These are phyloP conservation scores for Kwoniella pini DNA, from an alignment of 768 basidiomycete species.

Conservation along the genomic window DNA sequence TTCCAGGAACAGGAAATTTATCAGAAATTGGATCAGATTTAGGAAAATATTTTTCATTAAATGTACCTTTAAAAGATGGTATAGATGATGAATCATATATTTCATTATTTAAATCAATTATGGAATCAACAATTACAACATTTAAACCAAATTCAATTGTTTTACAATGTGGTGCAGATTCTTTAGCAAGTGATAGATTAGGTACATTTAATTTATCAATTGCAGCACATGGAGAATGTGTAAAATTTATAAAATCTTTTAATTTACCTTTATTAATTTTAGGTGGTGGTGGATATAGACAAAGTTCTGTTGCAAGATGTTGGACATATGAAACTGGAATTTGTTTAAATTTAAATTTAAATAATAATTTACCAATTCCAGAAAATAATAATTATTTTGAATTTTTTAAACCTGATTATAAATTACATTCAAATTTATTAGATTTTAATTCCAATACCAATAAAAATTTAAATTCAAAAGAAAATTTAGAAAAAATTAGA, in stretches of 20 bases:
- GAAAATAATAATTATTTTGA: slow-evolving; percentile 78
- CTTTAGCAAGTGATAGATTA: slow-evolving; percentile 87
- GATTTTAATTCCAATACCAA: slow-evolving; percentile 87
- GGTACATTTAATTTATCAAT: slow-evolving; percentile 98
- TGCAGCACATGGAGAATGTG: slow-evolving; percentile 96
- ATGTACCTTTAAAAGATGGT: slow-evolving; percentile 92
- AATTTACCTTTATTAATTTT: slow-evolving; percentile 85
- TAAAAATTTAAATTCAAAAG: slow-evolving; percentile 86
- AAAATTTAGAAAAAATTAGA: slow-evolving; percentile 83
- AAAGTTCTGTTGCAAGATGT: slow-evolving; percentile 95
- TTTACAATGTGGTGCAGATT: slow-evolving; percentile 95
- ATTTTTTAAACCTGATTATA: slow-evolving; percentile 90
- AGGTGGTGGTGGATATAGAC: slow-evolving; percentile 95
- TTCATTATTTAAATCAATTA: slow-evolving; percentile 90
- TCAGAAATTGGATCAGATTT: slow-evolving; percentile 77
- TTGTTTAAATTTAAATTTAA: slow-evolving; percentile 74
- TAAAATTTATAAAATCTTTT: slow-evolving; percentile 92
- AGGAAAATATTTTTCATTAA: slow-evolving; percentile 92
- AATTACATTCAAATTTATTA: slow-evolving; percentile 91
- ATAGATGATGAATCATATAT: slow-evolving; percentile 98
- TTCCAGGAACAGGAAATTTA: slow-evolving; percentile 93
- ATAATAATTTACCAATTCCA: slow-evolving; percentile 83
- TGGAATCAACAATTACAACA: slow-evolving; percentile 86
- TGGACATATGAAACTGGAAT: slow-evolving; percentile 99
- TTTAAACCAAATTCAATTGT: slow-evolving; percentile 90